A percentile compares a stretch with the other conserved stretches of the same genome.
Evolutionary conservation across 129 eudicot species (phyloP).

Genomic region (Artemisia annua): DNA sequence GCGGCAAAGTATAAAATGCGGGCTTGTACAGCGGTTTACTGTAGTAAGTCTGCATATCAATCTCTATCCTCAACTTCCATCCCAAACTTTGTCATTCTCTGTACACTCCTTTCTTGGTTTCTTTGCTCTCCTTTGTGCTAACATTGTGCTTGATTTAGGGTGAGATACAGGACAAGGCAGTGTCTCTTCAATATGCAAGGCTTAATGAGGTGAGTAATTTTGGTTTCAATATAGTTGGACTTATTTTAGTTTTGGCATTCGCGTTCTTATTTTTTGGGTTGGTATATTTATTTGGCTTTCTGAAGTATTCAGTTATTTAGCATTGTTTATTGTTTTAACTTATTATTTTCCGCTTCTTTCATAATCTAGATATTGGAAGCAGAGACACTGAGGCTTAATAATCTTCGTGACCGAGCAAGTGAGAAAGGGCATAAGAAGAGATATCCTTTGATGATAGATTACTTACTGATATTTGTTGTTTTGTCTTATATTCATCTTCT

Average conservation of each 20-base stretch:
- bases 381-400: conserved; percentile 69
- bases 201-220: conserved; percentile 73
- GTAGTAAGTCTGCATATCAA: conserved; percentile 57
- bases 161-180: conserved; percentile 82
- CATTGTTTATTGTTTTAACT: conserved; percentile 17
- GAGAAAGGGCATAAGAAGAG: conserved; percentile 82
- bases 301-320: neutral
- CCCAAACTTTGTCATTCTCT: neutral
- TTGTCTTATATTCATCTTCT: no score
- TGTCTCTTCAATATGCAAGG: conserved; percentile 64
- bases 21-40: conserved; percentile 77
- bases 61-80: neutral
- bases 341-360: conserved; percentile 17
- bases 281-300: neutral
- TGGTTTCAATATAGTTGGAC: conserved; percentile 25
- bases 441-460: conserved; percentile 65
- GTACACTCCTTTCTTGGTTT: neutral
- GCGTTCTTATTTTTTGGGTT: no score
- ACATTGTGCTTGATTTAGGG: conserved; percentile 54
- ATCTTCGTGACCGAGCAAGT: conserved; percentile 81
- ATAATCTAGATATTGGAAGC: conserved; percentile 64
- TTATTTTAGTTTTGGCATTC: neutral
- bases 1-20: conserved; percentile 87
- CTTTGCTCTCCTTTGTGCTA: neutral
- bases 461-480: no score